Evolutionary conservation across 129 eudicot species (phyloP).

Genomic region (Mikania micrantha): DNA sequence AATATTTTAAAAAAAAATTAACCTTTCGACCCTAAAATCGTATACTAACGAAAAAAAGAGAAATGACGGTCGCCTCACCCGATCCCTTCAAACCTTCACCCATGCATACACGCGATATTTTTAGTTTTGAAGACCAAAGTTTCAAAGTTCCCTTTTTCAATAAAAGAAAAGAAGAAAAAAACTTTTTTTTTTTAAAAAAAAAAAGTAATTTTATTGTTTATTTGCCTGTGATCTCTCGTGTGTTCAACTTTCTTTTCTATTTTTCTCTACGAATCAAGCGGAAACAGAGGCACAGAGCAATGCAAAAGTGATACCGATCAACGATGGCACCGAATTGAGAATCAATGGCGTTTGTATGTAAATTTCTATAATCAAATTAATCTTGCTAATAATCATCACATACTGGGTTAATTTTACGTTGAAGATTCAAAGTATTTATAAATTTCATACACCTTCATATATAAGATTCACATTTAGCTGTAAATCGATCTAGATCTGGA

Average conservation of each 20-base stretch:
- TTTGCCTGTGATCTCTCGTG: not conserved
- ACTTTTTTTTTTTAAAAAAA: too few relatives aligned
- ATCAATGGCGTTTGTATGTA: not conserved
- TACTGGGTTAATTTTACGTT: not conserved
- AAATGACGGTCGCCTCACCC: too few relatives aligned
- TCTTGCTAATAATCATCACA: not conserved
- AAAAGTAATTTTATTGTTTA: not conserved
- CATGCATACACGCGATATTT: too few relatives aligned
- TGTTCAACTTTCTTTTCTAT: not conserved
- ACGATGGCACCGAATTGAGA: too few relatives aligned
- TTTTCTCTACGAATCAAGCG: not conserved
- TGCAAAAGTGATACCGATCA: not conserved
- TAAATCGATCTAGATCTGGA: constrained; percentile 9
- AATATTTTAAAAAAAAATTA: too few relatives aligned
- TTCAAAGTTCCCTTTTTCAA: too few relatives aligned
- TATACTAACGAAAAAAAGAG: too few relatives aligned
- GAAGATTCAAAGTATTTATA: not conserved
- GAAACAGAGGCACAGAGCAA: not conserved
- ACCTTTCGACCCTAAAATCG: too few relatives aligned
- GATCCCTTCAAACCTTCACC: too few relatives aligned
- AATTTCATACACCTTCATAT: not conserved
- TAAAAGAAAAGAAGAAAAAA: too few relatives aligned
- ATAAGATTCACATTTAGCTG: not conserved
- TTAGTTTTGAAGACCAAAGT: too few relatives aligned
- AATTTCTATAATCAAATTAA: not conserved